Evolutionary conservation across 768 basidiomycete species (phyloP).

Genomic region (Russula sp.): DNA sequence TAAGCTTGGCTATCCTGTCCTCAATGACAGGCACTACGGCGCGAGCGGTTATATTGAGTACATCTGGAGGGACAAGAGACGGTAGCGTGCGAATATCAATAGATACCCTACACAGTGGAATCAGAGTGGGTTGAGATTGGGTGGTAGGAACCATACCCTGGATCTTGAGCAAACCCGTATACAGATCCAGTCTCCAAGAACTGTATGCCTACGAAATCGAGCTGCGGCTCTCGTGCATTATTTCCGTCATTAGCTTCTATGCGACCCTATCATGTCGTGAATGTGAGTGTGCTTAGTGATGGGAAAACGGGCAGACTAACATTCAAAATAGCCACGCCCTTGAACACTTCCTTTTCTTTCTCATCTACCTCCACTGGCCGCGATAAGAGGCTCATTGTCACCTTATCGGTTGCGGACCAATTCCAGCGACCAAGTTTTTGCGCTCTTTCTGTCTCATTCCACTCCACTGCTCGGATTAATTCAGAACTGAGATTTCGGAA

Average conservation of each 20-base stretch:
- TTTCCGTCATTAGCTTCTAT: conserved; percentile 55
- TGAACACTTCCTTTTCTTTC: conserved; percentile 31
- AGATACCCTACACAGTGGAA: not conserved
- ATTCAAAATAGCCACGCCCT: conserved; percentile 55
- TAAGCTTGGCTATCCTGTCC: conserved; percentile 14
- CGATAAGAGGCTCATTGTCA: conserved; percentile 63
- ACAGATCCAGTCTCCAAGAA: conserved; percentile 67
- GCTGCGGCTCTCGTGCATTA: conserved; percentile 50
- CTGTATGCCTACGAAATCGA: conserved; percentile 77
- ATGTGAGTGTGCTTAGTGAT: not conserved
- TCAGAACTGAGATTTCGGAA: conserved; percentile 50
- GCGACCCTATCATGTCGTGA: conserved; percentile 46
- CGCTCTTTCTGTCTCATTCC: conserved; percentile 45
- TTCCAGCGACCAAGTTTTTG: conserved; percentile 57
- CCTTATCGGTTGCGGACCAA: conserved; percentile 58
- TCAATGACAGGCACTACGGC: conserved; percentile 19
- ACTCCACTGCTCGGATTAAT: conserved; percentile 37
- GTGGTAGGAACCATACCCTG: conserved; percentile 41
- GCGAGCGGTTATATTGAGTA: conserved; percentile 17
- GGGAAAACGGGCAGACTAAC: conserved; percentile 36
- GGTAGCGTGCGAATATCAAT: conserved; percentile 15
- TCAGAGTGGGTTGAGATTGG: not conserved
- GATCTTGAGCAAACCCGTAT: conserved; percentile 64
- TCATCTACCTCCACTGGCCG: conserved; percentile 39
- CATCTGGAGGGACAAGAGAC: conserved; percentile 12